Base-by-base conservation (phyloP, 73 alveolate genomes). In the Tetrahymena thermophila region DNA sequence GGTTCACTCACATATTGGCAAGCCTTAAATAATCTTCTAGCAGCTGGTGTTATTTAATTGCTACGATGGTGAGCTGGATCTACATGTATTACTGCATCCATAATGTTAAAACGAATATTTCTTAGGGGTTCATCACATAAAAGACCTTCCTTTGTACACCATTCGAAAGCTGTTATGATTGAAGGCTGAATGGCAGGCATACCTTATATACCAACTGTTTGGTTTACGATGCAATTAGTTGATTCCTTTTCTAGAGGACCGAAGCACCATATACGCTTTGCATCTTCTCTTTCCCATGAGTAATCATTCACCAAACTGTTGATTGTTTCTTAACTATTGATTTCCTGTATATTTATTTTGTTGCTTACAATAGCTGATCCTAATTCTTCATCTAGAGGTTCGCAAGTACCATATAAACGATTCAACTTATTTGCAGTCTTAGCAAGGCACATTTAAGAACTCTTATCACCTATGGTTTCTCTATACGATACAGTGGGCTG, bases 11-110 rank as follows among this genome's bases (percentile, higher is more conserved):
- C 98, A 96, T 98, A 96, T 95, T 98, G 96, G 14, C 99, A 94
- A 14, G 99, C 99, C 94, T 97, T 97, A 95, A 96, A 97, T 40
- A 97, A 97, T 94, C 99, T 98, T 85, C 99, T 97, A 16, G 98
- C 99, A 37, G 99, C 96, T 37, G 99, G 99, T 71, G 98, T 97
- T 85, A 98, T 97, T 98, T 98, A 99, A n/a, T 99, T 99, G 35
- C 98, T 98, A 16, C 99, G 98, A 84, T 99, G 97, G 95, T 98
- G 99, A 71, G 98, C 96, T 14, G 99, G 98, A 95, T 98, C 99
- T n/a, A 98, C 95, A 96, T 98, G 99, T 85, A 98, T 43, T 85
- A 94, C 97, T 34, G 98, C 99, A 96, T 98, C 99, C 84, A 96
- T 94, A n/a, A 98, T 93, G 97, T 98, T 98, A 95, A 98, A 96